phyloP scores from a whole-genome alignment of 306 rosid species.

The Carpinus fangiana region DNA sequence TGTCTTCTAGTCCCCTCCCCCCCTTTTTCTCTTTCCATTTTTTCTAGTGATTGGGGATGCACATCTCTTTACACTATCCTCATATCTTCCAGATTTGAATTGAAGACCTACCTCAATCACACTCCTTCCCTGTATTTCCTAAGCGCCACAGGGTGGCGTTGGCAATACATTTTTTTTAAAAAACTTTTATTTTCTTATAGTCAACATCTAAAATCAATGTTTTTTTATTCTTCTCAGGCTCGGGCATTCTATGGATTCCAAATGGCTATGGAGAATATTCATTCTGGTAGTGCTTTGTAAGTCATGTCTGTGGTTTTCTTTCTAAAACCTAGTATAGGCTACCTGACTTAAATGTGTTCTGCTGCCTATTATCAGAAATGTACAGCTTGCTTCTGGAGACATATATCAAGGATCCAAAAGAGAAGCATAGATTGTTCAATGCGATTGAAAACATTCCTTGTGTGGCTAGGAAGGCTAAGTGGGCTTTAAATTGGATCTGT shows the following conservation, averaged over 20 bases:
- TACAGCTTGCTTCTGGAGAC: slow-evolving; percentile 94
- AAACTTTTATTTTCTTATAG: slow-evolving; percentile 6
- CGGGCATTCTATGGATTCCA: slow-evolving; percentile 94
- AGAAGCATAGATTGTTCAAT: slow-evolving; percentile 78
- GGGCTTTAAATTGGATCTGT: slow-evolving; percentile 87
- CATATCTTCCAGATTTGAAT: not conserved
- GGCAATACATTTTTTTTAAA: not conserved
- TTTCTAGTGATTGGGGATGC: slow-evolving; percentile 1
- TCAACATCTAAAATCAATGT: slow-evolving; percentile 29
- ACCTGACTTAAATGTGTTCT: slow-evolving; percentile 33
- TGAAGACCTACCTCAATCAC: not conserved
- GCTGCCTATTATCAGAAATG: slow-evolving; percentile 61
- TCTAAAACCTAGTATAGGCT: slow-evolving; percentile 17
- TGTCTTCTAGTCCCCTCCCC: not conserved
- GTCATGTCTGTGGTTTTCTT: slow-evolving; percentile 15
- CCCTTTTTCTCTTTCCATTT: not conserved
- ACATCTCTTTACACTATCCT: not conserved
- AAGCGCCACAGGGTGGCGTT: not conserved
- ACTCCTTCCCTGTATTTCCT: not conserved
- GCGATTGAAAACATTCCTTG: slow-evolving; percentile 83
- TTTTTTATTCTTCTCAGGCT: slow-evolving; percentile 51
- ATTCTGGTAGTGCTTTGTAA: slow-evolving; percentile 62
- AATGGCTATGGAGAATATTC: slow-evolving; percentile 93
- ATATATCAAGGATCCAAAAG: slow-evolving; percentile 75
- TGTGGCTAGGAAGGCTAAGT: slow-evolving; percentile 79